Percentiles rank a stretch among this genome's conserved stretches.
Evolutionary conservation across 2,329 filamentous ascomycete species (phyloP).

Genomic region (Alternaria gansuensis): DNA sequence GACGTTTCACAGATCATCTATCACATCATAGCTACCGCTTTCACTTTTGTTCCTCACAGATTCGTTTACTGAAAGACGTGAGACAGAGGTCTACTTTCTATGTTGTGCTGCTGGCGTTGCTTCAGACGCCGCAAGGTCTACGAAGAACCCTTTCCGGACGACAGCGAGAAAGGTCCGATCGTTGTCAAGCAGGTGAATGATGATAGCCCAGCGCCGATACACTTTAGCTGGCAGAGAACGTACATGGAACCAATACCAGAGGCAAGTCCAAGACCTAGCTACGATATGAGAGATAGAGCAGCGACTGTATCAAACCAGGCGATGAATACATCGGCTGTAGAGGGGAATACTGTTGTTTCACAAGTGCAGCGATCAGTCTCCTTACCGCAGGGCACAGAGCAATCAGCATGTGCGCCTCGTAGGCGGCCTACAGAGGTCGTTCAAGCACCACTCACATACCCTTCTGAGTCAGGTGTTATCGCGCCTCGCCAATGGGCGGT

Average conservation of each 20-base stretch:
- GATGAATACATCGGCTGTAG: not conserved
- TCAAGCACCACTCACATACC: not conserved
- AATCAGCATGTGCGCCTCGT: not conserved
- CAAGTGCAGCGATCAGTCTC: not conserved
- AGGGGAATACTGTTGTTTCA: not conserved
- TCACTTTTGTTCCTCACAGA: not conserved
- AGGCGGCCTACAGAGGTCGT: not conserved
- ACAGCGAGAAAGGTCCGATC: constrained; percentile 1
- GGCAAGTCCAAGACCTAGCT: constrained; percentile 16
- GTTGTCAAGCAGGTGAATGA: not conserved
- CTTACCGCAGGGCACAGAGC: not conserved
- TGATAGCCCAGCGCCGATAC: not conserved
- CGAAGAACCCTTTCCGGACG: not conserved
- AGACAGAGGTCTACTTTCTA: constrained; percentile 8
- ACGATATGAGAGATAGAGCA: not conserved
- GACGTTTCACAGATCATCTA: not conserved
- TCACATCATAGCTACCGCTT: not conserved
- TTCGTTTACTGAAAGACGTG: not conserved
- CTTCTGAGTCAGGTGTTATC: not conserved
- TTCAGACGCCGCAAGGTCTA: not conserved
- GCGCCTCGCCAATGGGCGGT: not conserved
- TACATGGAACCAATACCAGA: constrained; percentile 15
- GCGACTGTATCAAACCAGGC: not conserved
- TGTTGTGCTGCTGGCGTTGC: constrained; percentile 6
- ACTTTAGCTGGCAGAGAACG: not conserved